Percentiles rank a stretch among this genome's conserved stretches.
Conservation (phyloP, 306 rosid species). For the Ammopiptanthus mongolicus region DNA sequence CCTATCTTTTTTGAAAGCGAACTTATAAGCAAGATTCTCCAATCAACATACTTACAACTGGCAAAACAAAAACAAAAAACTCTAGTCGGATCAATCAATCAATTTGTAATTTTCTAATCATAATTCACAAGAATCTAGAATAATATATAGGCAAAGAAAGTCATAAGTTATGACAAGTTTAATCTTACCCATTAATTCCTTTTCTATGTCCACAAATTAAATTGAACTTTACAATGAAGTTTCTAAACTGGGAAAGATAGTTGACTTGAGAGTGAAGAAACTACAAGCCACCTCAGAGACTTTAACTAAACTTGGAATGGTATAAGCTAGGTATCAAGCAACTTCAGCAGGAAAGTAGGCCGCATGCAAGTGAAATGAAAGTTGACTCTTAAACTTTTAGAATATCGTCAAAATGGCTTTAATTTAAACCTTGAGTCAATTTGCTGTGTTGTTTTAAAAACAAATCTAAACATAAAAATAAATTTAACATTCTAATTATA, state of each 20-base stretch:
- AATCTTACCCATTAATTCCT: background rate
- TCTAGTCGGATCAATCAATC: background rate
- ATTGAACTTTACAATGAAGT: background rate
- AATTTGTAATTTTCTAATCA: background rate
- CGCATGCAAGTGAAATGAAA: background rate
- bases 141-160: background rate
- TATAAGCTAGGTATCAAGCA: background rate
- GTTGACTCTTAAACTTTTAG: background rate
- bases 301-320: background rate
- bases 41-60: background rate
- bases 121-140: background rate
- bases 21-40: background rate
- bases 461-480: too few species aligned
- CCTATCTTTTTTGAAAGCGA: slow-evolving; percentile 6
- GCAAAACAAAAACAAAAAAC: too few species aligned
- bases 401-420: background rate
- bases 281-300: background rate
- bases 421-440: too few species aligned
- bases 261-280: slow-evolving; percentile 12
- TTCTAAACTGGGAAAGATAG: slow-evolving; percentile 1
- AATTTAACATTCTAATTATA: too few species aligned
- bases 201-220: background rate
- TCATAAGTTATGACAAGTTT: background rate
- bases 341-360: background rate
- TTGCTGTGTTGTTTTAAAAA: too few species aligned